Conservation (phyloP, 2,329 filamentous ascomycete species). For the Hymenotorrendiella dingleyae region DNA sequence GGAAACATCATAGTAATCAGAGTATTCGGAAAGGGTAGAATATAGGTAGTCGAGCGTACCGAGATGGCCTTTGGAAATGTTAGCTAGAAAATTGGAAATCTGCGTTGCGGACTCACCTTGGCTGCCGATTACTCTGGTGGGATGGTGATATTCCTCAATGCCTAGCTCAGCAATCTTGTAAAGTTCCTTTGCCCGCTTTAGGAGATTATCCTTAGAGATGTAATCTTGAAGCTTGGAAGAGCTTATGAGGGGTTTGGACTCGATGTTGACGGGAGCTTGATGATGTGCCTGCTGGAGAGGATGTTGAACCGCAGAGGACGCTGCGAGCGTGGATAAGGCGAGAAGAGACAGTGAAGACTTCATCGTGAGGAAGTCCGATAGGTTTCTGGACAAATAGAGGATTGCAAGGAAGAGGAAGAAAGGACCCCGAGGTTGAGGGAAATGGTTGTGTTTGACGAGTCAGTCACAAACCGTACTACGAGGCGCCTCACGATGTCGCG, state of each 20-base stretch:
- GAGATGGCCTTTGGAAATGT: conserved; percentile 49
- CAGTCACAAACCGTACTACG: too few relatives aligned
- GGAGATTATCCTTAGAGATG: conserved; percentile 51
- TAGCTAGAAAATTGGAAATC: too few relatives aligned
- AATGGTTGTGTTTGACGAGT: too few relatives aligned
- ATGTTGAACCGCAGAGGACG: conserved; percentile 8
- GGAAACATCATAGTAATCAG: conserved; percentile 56
- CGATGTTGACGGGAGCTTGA: conserved; percentile 1
- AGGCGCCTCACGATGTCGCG: too few relatives aligned
- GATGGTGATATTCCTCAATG: conserved; percentile 57
- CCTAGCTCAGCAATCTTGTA: conserved; percentile 56
- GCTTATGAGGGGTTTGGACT: conserved; percentile 32
- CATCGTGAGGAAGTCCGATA: conserved; percentile 4
- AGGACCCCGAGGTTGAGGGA: neutral
- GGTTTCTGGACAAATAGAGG: neutral
- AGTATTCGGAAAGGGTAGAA: conserved; percentile 46
- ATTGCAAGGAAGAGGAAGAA: neutral
- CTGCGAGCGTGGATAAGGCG: conserved; percentile 3
- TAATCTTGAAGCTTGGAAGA: conserved; percentile 49
- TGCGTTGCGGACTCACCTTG: conserved; percentile 48
- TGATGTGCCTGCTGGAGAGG: conserved; percentile 4
- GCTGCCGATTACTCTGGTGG: conserved; percentile 66
- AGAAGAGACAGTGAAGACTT: conserved; percentile 7
- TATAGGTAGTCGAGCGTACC: conserved; percentile 60
- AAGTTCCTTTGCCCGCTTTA: conserved; percentile 53